Conservation (phyloP, 345 rosid genomes). For the Eucalyptus pauciflora region DNA sequence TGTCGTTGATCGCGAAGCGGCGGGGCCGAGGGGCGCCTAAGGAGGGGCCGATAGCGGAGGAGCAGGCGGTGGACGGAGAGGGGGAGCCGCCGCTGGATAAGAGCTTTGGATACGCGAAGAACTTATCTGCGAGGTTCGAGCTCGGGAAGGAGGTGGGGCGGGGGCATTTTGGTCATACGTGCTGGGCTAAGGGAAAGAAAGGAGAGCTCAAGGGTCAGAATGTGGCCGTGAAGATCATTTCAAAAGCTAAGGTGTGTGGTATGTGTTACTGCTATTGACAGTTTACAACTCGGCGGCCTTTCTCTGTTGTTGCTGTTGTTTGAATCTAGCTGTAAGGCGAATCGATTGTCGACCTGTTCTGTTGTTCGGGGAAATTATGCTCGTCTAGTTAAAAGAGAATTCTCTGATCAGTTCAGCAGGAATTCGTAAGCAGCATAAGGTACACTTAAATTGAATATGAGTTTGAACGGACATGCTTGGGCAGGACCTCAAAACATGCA, state of each 20-base stretch:
- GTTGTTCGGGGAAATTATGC: background rate
- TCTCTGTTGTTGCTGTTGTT: background rate
- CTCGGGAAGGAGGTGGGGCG: conserved; percentile 85
- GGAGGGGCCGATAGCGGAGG: conserved; percentile 68
- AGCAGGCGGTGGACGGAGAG: conserved; percentile 10
- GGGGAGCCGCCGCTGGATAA: conserved; percentile 58
- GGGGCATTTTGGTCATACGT: conserved; percentile 98
- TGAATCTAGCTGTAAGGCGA: background rate
- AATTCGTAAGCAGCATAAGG: background rate
- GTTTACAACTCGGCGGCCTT: background rate
- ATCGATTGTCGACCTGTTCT: background rate
- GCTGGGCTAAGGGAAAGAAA: conserved; percentile 79
- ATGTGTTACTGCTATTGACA: background rate
- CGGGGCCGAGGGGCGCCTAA: conserved; percentile 24
- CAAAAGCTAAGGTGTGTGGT: conserved; percentile 72
- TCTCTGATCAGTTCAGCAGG: background rate
- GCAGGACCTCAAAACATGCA: background rate
- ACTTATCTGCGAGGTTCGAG: conserved; percentile 68
- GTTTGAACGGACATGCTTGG: background rate
- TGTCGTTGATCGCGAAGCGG: conserved; percentile 51
- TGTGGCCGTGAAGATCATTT: conserved; percentile 88
- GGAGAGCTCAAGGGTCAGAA: conserved; percentile 71
- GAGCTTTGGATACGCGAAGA: conserved; percentile 74
- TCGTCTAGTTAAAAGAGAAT: background rate
- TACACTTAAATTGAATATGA: background rate